A percentile compares a stretch with the other conserved stretches of the same genome.
Evolutionary conservation across 306 rosid species (phyloP).

Genomic region (Malus asiatica): DNA sequence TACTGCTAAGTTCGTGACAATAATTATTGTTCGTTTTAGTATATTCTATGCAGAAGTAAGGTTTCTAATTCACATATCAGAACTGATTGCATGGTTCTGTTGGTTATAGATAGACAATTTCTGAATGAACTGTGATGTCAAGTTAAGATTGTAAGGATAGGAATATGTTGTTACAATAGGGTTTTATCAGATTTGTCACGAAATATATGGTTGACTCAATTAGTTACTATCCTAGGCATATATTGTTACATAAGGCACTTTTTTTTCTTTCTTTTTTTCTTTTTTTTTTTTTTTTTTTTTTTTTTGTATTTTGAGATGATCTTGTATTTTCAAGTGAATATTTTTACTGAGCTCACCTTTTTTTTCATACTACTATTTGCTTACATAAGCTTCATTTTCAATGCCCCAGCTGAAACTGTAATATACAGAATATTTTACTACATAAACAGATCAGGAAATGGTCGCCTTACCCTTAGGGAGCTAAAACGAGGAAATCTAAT

Average conservation of each 20-base stretch:
- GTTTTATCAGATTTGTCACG: neutral
- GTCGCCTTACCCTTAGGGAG: slow-evolving; percentile 79
- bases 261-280: neutral
- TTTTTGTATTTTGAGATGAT: neutral
- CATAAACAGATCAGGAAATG: slow-evolving; percentile 78
- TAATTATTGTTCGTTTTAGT: neutral
- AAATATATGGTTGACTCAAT: neutral
- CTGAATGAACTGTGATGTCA: neutral
- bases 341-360: neutral
- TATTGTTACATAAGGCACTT: neutral
- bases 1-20: neutral
- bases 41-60: neutral
- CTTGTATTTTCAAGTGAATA: neutral
- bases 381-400: slow-evolving; percentile 15
- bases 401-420: slow-evolving; percentile 85
- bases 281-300: neutral
- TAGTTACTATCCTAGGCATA: neutral
- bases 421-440: slow-evolving; percentile 87
- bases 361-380: neutral
- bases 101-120: neutral
- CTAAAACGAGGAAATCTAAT: slow-evolving; percentile 79
- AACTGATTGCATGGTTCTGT: neutral
- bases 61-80: neutral
- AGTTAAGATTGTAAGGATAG: neutral
- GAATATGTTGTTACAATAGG: neutral